Conservation (phyloP, 2,329 filamentous ascomycete genomes). For the Elsinoe batatas region DNA sequence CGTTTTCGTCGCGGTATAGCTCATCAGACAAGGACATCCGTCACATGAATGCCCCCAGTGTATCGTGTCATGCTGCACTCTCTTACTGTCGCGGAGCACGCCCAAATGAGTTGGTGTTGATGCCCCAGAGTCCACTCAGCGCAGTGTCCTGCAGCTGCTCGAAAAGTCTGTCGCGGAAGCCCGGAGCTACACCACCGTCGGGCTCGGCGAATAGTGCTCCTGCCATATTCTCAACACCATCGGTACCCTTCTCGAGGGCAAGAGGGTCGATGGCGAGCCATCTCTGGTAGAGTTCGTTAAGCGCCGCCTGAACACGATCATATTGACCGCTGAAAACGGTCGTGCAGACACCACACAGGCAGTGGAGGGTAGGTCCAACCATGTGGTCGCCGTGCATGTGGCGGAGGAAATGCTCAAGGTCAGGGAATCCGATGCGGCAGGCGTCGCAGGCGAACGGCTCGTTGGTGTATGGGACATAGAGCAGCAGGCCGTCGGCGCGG, state of each 20-base stretch:
- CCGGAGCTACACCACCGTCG: not conserved
- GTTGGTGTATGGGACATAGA: not conserved
- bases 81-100: not conserved
- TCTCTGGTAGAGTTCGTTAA: not conserved
- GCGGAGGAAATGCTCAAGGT: not conserved
- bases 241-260: not conserved
- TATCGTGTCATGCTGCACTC: not conserved
- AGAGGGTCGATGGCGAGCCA: not conserved
- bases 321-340: not conserved
- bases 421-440: not conserved
- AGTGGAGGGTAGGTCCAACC: not conserved
- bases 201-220: not conserved
- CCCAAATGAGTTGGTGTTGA: not conserved
- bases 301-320: not conserved
- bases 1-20: not conserved
- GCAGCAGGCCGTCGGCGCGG: not conserved
- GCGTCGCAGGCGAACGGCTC: not conserved
- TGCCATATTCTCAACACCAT: not conserved
- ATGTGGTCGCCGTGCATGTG: not conserved
- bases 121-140: not conserved
- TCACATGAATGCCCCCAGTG: constrained; percentile 5
- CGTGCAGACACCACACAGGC: not conserved
- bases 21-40: constrained; percentile 1
- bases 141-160: not conserved
- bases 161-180: not conserved